A percentile compares a stretch with the other conserved stretches of the same genome.
Evolutionary conservation across 768 basidiomycete species (phyloP).

Genomic region (Chiua virens): DNA sequence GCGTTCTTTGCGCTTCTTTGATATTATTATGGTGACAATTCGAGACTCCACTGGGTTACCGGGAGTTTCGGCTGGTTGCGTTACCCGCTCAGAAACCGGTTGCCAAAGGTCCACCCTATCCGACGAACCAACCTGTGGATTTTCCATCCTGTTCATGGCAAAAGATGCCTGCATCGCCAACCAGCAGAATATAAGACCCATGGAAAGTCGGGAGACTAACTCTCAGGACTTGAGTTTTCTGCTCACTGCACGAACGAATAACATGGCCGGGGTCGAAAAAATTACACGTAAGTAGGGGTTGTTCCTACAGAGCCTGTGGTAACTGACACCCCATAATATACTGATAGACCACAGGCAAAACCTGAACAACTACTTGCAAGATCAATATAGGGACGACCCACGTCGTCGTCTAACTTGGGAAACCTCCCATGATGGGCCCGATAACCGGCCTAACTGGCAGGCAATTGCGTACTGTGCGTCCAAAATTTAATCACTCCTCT

Average conservation of each 20-base stretch:
- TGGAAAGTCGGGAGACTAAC: not conserved
- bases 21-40: not conserved
- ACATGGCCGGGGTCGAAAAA: constrained; percentile 4
- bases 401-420: constrained; percentile 19
- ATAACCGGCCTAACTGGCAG: constrained; percentile 23
- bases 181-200: constrained; percentile 16
- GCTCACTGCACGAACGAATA: not conserved
- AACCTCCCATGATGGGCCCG: constrained; percentile 10
- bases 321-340: not conserved
- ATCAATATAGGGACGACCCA: constrained; percentile 12
- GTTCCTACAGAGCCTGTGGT: not conserved
- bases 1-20: not conserved
- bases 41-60: too few relatives aligned
- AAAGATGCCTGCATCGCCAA: constrained; percentile 12
- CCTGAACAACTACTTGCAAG: constrained; percentile 25
- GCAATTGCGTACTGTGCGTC: constrained; percentile 23
- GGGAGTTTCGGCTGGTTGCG: not conserved
- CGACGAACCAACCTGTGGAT: constrained; percentile 25
- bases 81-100: not conserved
- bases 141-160: constrained; percentile 2
- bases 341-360: constrained; percentile 20
- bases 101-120: constrained; percentile 1
- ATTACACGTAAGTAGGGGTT: constrained; percentile 9
- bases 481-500: not conserved
- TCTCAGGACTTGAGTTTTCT: not conserved